Evolutionary conservation across 306 rosid species (phyloP), one percentile per base, ranked within the genome.

Genomic region (Styphnolobium japonicum): DNA sequence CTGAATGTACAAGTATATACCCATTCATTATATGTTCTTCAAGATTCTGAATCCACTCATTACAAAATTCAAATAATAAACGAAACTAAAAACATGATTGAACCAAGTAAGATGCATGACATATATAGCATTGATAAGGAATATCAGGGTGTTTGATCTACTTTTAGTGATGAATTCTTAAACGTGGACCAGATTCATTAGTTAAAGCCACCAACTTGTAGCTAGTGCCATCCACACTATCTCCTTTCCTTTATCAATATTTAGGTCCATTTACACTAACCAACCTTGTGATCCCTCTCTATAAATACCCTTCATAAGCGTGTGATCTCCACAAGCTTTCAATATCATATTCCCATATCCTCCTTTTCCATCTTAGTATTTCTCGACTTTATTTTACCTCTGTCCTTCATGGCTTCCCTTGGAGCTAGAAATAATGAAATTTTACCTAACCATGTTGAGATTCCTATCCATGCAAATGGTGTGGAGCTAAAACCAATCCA

Each of bases 311-410:
- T 49, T 22, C 51, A 65, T 18, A 73, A 25, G 89, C 67, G 31
- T 82, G 90, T 84, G 89, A 27, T 64, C 71, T 53, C 82, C 90
- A 87, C 92, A 86, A 86, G 87, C 87, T 37, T 80, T 18, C 69
- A 58, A 60, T 77, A 75, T 76, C 67, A 73, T 49, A 80, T 62
- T 79, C 57, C 64, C 61, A 34, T 55, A 52, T 65, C 58, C 56
- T 62, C 27, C 66, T 19, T 55, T 21, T 52, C 31, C 3, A 64
- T 10, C 43, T 21, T 8, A 16, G 4, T 9, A 43, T 33, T 61
- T 27, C 27, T 10, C 49, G 10, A 16, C 25, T 27, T 33, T n/a
- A 11, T 10, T 16, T 43, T 21, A 11, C 10, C 6, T 21, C 14
- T 63, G 3, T 57, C 57, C 68, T 67, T 76, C 82, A 91, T 91